These are phyloP conservation scores for Salvia splendens DNA, from an alignment of 257 asterid genomes.

Conservation along the genomic window DNA sequence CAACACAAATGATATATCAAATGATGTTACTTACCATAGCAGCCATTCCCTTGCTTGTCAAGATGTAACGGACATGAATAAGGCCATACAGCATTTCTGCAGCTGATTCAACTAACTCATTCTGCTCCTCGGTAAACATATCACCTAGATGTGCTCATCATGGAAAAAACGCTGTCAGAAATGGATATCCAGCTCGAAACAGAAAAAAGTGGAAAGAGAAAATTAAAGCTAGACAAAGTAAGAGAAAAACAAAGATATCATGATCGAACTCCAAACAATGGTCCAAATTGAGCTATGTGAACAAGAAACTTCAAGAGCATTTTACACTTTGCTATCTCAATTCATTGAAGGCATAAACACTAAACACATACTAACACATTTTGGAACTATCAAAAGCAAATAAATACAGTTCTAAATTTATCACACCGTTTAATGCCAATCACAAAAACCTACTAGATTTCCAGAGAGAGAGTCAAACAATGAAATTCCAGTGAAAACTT, in stretches of 20 bases:
- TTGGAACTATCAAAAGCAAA: background rate
- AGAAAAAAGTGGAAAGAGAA: background rate
- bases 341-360: background rate
- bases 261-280: background rate
- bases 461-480: background rate
- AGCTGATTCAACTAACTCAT: slow-evolving; percentile 94
- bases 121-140: slow-evolving; percentile 90
- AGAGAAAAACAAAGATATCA: background rate
- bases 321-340: background rate
- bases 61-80: slow-evolving; percentile 86
- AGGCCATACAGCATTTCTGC: slow-evolving; percentile 97
- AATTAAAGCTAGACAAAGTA: background rate
- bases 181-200: background rate
- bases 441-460: background rate
- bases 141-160: slow-evolving; percentile 59
- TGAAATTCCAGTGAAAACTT: background rate
- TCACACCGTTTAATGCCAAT: background rate
- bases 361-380: background rate
- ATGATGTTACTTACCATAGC: slow-evolving; percentile 85
- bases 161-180: slow-evolving; percentile 25
- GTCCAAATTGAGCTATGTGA: background rate
- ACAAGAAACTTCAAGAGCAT: background rate
- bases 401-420: background rate
- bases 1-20: slow-evolving; percentile 14
- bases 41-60: slow-evolving; percentile 96